Percentiles rank a stretch among this genome's conserved stretches.
Evolutionary conservation across 83 land plant species (phyloP).

Genomic region (Diphasiastrum complanatum): DNA sequence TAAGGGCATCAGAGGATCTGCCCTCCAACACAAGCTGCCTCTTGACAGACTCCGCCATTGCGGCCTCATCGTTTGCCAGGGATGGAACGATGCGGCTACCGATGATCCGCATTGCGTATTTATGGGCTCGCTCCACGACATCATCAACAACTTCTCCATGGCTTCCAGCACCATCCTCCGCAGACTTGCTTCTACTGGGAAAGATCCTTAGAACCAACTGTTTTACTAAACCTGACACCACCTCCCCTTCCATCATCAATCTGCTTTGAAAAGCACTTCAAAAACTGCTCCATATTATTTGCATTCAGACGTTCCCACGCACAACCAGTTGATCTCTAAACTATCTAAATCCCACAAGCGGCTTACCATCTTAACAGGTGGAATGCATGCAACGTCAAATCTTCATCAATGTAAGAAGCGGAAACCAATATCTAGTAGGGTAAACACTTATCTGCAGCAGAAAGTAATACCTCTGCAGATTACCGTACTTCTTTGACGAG

Average conservation of each 20-base stretch:
- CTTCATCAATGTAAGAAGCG: too few species aligned
- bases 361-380: too few species aligned
- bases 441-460: too few species aligned
- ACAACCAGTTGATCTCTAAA: too few species aligned
- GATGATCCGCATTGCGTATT: slow-evolving; percentile 76
- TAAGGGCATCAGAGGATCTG: slow-evolving; percentile 78
- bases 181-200: slow-evolving; percentile 17
- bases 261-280: too few species aligned
- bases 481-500: too few species aligned
- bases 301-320: too few species aligned
- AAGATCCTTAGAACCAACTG: slow-evolving; percentile 75
- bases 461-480: too few species aligned
- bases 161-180: slow-evolving; percentile 12
- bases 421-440: too few species aligned
- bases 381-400: too few species aligned
- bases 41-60: slow-evolving; percentile 92
- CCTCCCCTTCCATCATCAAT: slow-evolving; percentile 80
- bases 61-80: slow-evolving; percentile 63
- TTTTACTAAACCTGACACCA: slow-evolving; percentile 52
- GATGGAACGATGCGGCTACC: slow-evolving; percentile 74
- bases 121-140: slow-evolving; percentile 36
- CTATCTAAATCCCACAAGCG: too few species aligned
- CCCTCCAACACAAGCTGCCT: slow-evolving; percentile 72
- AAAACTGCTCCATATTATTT: too few species aligned
- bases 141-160: slow-evolving; percentile 23